These are phyloP conservation scores for Apiospora rasikravindrae DNA, from an alignment of 2,329 filamentous ascomycete species.

Conservation along the genomic window DNA sequence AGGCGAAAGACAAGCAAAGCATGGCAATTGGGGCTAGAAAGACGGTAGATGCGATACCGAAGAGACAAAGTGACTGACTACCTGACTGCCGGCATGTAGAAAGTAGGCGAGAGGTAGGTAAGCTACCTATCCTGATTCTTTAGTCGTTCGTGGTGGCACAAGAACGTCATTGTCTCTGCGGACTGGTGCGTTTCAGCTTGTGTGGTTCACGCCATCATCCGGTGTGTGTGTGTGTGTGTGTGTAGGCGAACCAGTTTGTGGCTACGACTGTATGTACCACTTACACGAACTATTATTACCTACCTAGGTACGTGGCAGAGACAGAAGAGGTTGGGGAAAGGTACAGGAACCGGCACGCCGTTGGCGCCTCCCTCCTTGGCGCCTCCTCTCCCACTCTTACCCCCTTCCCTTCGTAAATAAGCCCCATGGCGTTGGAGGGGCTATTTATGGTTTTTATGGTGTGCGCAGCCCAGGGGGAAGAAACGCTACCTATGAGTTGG, in stretches of 20 bases:
- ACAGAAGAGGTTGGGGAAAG: neutral
- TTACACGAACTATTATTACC: neutral
- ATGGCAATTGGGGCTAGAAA: neutral
- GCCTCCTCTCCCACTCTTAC: too few species aligned
- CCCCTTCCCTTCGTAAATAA: neutral
- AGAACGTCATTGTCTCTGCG: neutral
- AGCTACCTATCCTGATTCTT: neutral
- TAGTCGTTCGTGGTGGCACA: neutral
- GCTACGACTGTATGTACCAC: neutral
- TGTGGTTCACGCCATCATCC: slow-evolving; percentile 7
- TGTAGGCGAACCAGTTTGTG: neutral
- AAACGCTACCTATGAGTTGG: neutral
- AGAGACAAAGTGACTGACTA: neutral
- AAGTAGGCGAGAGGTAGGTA: too few species aligned
- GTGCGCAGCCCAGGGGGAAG: neutral
- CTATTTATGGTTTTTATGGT: neutral
- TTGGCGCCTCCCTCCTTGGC: neutral
- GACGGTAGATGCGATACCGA: neutral
- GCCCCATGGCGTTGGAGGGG: neutral
- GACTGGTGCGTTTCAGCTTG: slow-evolving; percentile 13
- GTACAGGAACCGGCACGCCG: neutral
- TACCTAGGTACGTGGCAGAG: neutral
- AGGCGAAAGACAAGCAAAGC: neutral
- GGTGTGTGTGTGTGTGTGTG: neutral
- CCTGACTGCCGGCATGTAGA: neutral